phyloP scores from a whole-genome alignment of 441 rosid species.

The Brassica balearica region DNA sequence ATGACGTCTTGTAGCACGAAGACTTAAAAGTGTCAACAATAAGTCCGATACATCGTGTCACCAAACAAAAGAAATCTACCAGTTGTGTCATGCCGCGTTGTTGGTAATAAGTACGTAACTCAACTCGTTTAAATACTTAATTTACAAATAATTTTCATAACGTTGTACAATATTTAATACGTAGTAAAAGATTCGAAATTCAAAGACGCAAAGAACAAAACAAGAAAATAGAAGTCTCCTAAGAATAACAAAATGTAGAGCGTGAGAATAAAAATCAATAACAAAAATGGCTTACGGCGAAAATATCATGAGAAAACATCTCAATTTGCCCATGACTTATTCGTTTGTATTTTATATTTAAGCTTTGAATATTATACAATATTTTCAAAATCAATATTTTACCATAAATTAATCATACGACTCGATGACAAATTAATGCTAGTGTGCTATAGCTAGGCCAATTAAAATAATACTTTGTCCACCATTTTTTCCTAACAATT shows the following conservation, averaged over 20 bases:
- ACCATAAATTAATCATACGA: background rate
- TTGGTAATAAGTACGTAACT: background rate
- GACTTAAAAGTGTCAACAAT: too few relatives aligned
- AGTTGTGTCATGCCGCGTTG: background rate
- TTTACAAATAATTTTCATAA: background rate
- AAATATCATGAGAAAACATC: background rate
- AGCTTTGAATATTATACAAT: background rate
- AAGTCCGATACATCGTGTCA: too few relatives aligned
- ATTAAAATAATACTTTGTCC: background rate
- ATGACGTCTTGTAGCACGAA: too few relatives aligned
- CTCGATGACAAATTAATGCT: background rate
- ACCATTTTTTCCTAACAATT: background rate
- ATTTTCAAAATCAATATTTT: background rate
- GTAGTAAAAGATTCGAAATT: too few relatives aligned
- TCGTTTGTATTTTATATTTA: background rate
- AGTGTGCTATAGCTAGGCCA: background rate
- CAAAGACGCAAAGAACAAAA: background rate
- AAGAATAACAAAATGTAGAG: background rate
- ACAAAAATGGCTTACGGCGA: background rate
- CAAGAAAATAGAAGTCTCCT: background rate
- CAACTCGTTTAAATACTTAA: background rate
- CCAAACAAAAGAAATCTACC: slow-evolving; percentile 3
- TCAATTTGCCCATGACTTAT: background rate
- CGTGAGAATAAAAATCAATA: background rate
- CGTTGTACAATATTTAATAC: background rate